A percentile compares a stretch with the other conserved stretches of the same genome.
These are phyloP conservation scores for Gynostemma pentaphyllum DNA, from an alignment of 306 rosid genomes.

Conservation along the genomic window DNA sequence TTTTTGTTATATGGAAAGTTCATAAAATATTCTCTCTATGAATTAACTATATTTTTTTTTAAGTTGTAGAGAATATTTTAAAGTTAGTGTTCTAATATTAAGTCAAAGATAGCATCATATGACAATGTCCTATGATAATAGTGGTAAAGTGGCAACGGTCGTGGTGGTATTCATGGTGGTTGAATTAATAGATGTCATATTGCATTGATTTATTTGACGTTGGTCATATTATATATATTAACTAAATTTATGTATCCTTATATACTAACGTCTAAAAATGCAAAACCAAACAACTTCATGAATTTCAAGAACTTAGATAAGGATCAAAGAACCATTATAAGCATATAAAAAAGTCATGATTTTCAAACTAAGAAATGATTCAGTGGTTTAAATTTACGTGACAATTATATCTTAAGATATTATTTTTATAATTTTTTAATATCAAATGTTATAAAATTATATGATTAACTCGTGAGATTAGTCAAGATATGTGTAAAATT, in stretches of 20 bases:
- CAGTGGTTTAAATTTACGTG: too few relatives aligned
- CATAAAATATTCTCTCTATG: too few relatives aligned
- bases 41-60: too few relatives aligned
- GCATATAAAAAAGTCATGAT: too few relatives aligned
- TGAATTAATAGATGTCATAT: neutral
- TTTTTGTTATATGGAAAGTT: slow-evolving; percentile 1
- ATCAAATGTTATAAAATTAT: too few relatives aligned
- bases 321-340: too few relatives aligned
- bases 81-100: neutral
- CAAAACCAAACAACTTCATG: neutral
- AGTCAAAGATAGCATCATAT: slow-evolving; percentile 11
- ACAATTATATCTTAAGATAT: too few relatives aligned
- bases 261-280: neutral
- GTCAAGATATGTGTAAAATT: too few relatives aligned
- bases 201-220: neutral
- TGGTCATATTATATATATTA: neutral
- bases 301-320: too few relatives aligned
- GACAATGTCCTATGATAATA: neutral
- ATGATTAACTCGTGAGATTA: too few relatives aligned
- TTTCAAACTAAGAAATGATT: too few relatives aligned
- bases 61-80: neutral
- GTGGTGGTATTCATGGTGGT: neutral
- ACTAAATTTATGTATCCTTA: neutral
- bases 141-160: slow-evolving; percentile 12
- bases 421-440: too few relatives aligned